These are phyloP conservation scores for Pochonia chlamydosporia DNA, from an alignment of 2,329 filamentous ascomycete species.

Conservation along the genomic window DNA sequence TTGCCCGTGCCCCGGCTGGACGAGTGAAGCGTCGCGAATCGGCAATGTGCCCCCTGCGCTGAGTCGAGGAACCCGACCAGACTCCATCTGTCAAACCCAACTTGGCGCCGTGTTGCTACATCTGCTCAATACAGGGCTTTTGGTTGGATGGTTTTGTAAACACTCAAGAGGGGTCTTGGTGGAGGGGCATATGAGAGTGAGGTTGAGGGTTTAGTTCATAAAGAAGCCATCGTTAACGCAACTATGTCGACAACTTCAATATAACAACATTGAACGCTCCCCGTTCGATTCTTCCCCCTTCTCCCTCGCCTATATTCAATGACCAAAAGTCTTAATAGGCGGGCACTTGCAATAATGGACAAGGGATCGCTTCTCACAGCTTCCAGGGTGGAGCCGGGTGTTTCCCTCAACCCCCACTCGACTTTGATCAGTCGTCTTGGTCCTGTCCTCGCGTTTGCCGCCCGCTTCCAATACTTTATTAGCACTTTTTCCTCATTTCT, in stretches of 20 bases:
- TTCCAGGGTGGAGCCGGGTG: slow-evolving; percentile 27
- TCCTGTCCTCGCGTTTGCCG: slow-evolving; percentile 27
- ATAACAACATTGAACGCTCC: too few species aligned
- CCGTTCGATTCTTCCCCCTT: neutral
- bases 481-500: slow-evolving; percentile 24
- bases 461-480: slow-evolving; percentile 30
- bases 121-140: neutral
- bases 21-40: neutral
- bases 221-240: neutral
- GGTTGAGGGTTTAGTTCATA: too few species aligned
- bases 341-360: slow-evolving; percentile 18
- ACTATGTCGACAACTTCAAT: too few species aligned
- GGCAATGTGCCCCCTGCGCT: neutral
- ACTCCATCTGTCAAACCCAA: neutral
- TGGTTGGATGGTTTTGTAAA: neutral
- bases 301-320: neutral
- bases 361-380: slow-evolving; percentile 32
- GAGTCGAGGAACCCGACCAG: neutral
- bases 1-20: neutral
- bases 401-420: slow-evolving; percentile 22
- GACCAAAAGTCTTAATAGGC: neutral
- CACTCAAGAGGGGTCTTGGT: neutral
- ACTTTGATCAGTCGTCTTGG: slow-evolving; percentile 25
- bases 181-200: neutral
- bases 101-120: neutral